Base-by-base conservation (phyloP, 345 rosid species). In the Cardamine chenopodiifolia region DNA sequence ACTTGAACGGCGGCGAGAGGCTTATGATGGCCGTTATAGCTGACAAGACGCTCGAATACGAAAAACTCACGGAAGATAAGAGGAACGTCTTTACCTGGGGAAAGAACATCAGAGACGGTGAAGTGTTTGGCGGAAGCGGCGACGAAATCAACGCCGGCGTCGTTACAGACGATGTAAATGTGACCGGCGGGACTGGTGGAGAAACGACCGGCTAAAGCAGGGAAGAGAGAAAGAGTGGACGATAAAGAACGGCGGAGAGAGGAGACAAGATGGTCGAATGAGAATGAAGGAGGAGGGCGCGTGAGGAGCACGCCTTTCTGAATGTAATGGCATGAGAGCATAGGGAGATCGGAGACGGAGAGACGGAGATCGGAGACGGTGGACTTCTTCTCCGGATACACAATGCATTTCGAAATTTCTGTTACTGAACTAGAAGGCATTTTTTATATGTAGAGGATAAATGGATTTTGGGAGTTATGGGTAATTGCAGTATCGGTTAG, bases 271-370 rank as follows among this genome's bases (percentile, higher is more conserved):
- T 83, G 81, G 25, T 82, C 65, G 70, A 82, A 56, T 56, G 86
- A 74, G 72, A 56, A 86, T 31, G 86, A 84, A 8, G 96, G 83
- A 58, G 71, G 65, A 39, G 62, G 67, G 42, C 66, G 34, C 0
- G 84, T 3, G 53, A 95, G 81, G 71, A 95, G 91, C 29, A 92
- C 88, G 0, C 99, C 99, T 80, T 95, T 95, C 31, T 95, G 99
- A 72, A 95, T 95, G 82, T 95, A 95, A 22, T 95, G 99, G 64
- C 99, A 95, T 2, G 99, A 89, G 55, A 95, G 93, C 99, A 95
- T 95, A 22, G 97, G 97, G 40, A 92, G 83, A 76, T 95, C 99
- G 29, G 99, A 95, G 62, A 92, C 97, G 8, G 96, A 90, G 75
- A 95, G 97, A 1, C 90, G 89, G 72, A 95, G 97, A 75, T 82